phyloP scores from a whole-genome alignment of 1,284 basidiomycete species.

The Moesziomyces antarcticus region DNA sequence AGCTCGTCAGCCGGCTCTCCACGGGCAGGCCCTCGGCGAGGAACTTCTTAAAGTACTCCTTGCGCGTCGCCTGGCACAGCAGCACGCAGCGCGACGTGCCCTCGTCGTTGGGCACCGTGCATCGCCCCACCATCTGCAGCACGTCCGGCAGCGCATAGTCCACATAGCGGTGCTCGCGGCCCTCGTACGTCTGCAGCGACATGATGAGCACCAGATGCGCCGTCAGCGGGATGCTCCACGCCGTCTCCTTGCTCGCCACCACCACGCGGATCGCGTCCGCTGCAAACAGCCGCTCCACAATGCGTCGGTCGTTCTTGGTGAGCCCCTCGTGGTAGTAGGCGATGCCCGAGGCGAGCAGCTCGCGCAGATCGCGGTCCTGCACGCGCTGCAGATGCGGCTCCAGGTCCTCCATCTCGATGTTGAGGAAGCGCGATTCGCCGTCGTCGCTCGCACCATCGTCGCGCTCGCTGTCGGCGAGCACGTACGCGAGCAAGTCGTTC shows the following conservation, averaged over 20 bases:
- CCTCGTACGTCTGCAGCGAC: slow-evolving; percentile 94
- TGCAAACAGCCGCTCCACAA: slow-evolving; percentile 91
- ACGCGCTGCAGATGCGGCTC: slow-evolving; percentile 89
- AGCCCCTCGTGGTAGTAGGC: slow-evolving; percentile 97
- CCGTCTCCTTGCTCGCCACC: slow-evolving; percentile 92
- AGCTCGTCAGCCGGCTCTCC: slow-evolving; percentile 74
- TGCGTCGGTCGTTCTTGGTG: slow-evolving; percentile 87
- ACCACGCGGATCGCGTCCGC: slow-evolving; percentile 94
- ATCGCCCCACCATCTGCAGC: slow-evolving; percentile 97
- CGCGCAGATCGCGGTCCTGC: slow-evolving; percentile 80
- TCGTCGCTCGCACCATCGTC: slow-evolving; percentile 64
- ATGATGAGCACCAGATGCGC: slow-evolving; percentile 98
- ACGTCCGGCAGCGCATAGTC: slow-evolving; percentile 98
- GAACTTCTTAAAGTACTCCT: slow-evolving; percentile 99
- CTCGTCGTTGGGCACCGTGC: slow-evolving; percentile 78
- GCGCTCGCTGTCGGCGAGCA: slow-evolving; percentile 79
- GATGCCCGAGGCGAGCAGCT: slow-evolving; percentile 88
- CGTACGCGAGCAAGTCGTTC: slow-evolving; percentile 89
- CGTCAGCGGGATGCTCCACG: slow-evolving; percentile 91
- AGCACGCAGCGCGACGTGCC: slow-evolving; percentile 86
- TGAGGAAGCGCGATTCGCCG: slow-evolving; percentile 83
- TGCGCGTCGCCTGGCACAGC: slow-evolving; percentile 93
- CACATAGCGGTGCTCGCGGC: slow-evolving; percentile 77
- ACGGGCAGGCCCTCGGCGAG: slow-evolving; percentile 96
- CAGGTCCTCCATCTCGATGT: slow-evolving; percentile 84